Conservation (phyloP, 371 early-diverging fungal genomes). For the Chytridium lagenaria region DNA sequence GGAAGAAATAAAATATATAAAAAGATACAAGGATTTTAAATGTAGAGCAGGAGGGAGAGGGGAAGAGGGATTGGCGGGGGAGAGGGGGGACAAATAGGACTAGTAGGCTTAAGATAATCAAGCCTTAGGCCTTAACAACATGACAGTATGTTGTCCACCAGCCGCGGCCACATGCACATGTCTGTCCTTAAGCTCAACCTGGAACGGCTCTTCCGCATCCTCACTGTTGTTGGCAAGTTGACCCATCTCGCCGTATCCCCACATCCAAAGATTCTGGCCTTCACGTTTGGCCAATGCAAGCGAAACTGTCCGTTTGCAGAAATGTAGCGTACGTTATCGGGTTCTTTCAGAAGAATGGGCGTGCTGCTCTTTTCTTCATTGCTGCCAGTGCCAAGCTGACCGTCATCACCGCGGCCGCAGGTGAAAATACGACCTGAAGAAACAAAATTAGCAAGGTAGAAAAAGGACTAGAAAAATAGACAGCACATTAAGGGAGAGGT, state of each 20-base stretch:
- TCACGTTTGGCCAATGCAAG: slow-evolving; percentile 30
- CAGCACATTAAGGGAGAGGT: not conserved
- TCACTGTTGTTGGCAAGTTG: slow-evolving; percentile 48
- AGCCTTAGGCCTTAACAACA: slow-evolving; percentile 49
- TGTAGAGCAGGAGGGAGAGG: slow-evolving; percentile 43
- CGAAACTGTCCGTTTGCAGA: slow-evolving; percentile 36
- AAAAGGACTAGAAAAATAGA: not conserved
- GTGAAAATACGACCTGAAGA: slow-evolving; percentile 68
- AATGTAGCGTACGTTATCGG: slow-evolving; percentile 21
- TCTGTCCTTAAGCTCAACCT: slow-evolving; percentile 52
- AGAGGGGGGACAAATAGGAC: not conserved
- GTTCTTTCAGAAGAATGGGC: slow-evolving; percentile 25
- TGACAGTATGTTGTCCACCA: slow-evolving; percentile 59
- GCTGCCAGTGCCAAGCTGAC: slow-evolving; percentile 51
- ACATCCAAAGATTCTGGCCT: slow-evolving; percentile 48
- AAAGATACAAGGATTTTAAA: slow-evolving; percentile 56
- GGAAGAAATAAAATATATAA: no score
- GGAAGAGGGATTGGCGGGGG: not conserved
- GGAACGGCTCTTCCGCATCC: slow-evolving; percentile 45
- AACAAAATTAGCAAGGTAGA: not conserved
- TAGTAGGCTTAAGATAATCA: not conserved
- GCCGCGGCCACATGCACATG: slow-evolving; percentile 41
- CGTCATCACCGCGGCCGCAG: slow-evolving; percentile 73
- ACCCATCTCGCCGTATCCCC: slow-evolving; percentile 60
- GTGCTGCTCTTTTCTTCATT: slow-evolving; percentile 6